Evolutionary conservation across 805 yeast species (phyloP), one percentile per base, ranked within the genome.

Genomic region (Huiozyma naganishii): DNA sequence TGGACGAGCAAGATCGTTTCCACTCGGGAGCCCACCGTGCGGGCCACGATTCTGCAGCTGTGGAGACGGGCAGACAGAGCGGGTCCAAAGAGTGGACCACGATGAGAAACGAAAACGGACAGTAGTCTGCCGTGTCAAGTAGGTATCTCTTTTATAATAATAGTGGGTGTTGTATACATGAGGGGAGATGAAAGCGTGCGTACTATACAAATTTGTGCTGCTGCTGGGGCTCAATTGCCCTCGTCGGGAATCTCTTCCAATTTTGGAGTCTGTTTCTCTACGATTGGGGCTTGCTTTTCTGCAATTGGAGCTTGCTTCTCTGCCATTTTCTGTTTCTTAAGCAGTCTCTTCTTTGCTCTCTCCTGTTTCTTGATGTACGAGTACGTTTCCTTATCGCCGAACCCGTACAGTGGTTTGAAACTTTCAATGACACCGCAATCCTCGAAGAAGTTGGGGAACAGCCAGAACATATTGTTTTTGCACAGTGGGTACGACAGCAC

Each of bases 361-460:
- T 58, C 58, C 49, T 53, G 36, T 45, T 62, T 61, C 47, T 62
- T 61, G 30, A 59, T 46, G 44, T 54, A 53, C 40, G 59, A 50
- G 43, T 63, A 63, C 37, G 60, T 55, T 11, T 61, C 61, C 27
- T 50, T 53, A 33, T 73, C 82, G 51, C 81, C 86, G 84, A 88
- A 88, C 3, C 79, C 92, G 58, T 83, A 92, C n/a, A 81, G 52
- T 4, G 98, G 98, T 51, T 73, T 73, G 69, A 92, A 92, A 69
- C 95, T 83, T 46, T 90, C 97, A 47, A 90, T 58, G 50, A 92
- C 83, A 27, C 97, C 95, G 54, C 94, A 89, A 59, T 92, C 98
- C 49, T 81, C 98, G 65, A 89, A 92, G 58, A 92, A 71, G 60
- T 90, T 90, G 45, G 98, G 98, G 73, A 87, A 90, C 39, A 92